Base-by-base conservation (phyloP, 768 basidiomycete genomes). In the Rhodotorula sphaerocarpa region DNA sequence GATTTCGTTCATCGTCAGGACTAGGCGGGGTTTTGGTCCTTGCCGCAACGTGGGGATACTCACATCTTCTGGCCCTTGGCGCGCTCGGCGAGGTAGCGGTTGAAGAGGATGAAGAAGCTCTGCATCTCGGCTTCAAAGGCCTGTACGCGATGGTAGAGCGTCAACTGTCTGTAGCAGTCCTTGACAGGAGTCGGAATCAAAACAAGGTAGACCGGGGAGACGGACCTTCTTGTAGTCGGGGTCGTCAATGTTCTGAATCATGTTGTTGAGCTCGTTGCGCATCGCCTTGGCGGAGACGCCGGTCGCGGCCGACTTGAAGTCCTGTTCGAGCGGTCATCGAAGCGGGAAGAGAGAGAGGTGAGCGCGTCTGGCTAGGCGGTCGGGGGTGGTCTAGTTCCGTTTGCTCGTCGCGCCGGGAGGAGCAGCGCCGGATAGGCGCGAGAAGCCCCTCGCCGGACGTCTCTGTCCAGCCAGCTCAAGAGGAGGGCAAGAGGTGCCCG, bases 91-190 rank as follows among this genome's bases (percentile, higher is more conserved):
- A 95, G 85, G 78, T 90, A 95, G 70, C 91, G 87, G 74, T 88
- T 92, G 81, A 93, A 92, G 72, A 96, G 87, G 71, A 85, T 84
- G 82, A 90, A 91, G 81, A 95, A 96, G 62, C 86, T 84, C 76
- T 90, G 86, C 90, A 96, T 93, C 79, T 97, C 90, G 44, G 84
- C 85, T 77, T 90, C 86, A 78, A 96, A 95, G 16, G 85, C 83
- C 88, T 90, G 66, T 39, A 27, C 12, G 27, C 39, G 15, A 6
- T n/a, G 1, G 1, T 10, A 18, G 14, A 7, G 27, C 3, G 51
- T 48, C 5, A n/a, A 48, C 21, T 9, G 34, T 42, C 20, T 34
- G 31, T 16, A 25, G 23, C 7, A 15, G 12, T 5, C 27, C 10
- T 0, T 27, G 36, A 16, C 20, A n/a, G 12, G 21, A 47, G 7